Conservation (phyloP, 805 yeast genomes). For the Spathaspora boniae region DNA sequence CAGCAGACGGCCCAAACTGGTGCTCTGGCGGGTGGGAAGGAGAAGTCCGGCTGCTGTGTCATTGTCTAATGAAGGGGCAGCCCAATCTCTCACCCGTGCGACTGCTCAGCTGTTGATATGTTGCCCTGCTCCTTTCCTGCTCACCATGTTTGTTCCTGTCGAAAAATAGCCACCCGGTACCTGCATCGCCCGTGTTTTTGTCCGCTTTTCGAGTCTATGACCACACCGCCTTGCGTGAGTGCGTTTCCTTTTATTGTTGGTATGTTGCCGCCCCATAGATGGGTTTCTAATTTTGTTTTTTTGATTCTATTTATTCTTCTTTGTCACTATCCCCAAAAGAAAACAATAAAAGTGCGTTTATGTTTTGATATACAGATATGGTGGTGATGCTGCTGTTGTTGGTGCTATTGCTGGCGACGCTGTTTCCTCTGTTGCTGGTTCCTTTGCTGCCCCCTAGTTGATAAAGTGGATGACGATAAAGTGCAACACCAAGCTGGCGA, state of each 20-base stretch:
- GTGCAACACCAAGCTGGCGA: conserved; percentile 86
- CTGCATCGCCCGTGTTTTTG: too few relatives aligned
- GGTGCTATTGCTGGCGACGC: neutral
- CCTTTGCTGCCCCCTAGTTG: conserved; percentile 43
- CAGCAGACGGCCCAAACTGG: conserved; percentile 5
- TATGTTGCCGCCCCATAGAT: too few relatives aligned
- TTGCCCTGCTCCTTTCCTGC: too few relatives aligned
- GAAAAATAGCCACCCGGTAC: too few relatives aligned
- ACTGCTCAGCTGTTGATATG: too few relatives aligned
- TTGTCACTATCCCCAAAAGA: neutral
- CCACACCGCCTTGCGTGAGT: too few relatives aligned
- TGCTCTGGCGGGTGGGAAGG: conserved; percentile 24
- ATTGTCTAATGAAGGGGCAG: too few relatives aligned
- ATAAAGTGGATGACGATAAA: conserved; percentile 89
- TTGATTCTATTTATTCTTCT: neutral
- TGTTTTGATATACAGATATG: neutral
- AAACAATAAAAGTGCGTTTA: neutral
- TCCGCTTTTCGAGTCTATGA: too few relatives aligned
- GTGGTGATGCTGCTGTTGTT: neutral
- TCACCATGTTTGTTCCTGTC: too few relatives aligned
- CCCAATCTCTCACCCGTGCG: too few relatives aligned
- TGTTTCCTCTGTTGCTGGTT: neutral
- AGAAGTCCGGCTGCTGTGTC: conserved; percentile 35
- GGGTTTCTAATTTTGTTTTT: neutral
- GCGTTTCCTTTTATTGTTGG: too few relatives aligned